Percentiles rank a stretch among this genome's conserved stretches.
These are phyloP conservation scores for Aspergillus pseudoglaucus DNA, from an alignment of 2,329 filamentous ascomycete genomes.

Conservation along the genomic window DNA sequence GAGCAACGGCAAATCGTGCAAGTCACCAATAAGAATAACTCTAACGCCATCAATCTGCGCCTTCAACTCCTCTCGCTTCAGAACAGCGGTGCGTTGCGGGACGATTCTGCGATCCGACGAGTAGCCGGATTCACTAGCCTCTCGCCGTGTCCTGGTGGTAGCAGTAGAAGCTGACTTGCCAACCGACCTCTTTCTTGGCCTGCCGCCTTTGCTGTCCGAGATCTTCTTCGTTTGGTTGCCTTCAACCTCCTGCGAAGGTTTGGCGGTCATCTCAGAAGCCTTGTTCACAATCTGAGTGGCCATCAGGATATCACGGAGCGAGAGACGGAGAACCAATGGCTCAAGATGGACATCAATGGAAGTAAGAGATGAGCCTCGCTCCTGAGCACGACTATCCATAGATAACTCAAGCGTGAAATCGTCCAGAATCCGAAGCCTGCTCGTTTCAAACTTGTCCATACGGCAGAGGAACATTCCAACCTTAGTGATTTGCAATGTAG, in stretches of 20 bases:
- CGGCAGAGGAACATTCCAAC: constrained; percentile 97
- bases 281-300: constrained; percentile 88
- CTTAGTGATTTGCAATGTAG: constrained; percentile 87
- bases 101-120: constrained; percentile 29
- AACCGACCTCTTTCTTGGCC: constrained; percentile 44
- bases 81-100: constrained; percentile 44
- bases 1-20: constrained; percentile 90
- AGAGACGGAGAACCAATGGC: constrained; percentile 82
- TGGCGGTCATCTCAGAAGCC: constrained; percentile 73
- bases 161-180: constrained; percentile 38
- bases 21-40: constrained; percentile 87
- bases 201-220: constrained; percentile 34
- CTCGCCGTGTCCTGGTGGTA: constrained; percentile 39
- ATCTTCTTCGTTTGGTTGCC: constrained; percentile 51
- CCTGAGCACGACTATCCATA: constrained; percentile 65
- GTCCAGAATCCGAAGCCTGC: constrained; percentile 83
- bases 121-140: constrained; percentile 35
- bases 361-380: constrained; percentile 55
- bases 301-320: constrained; percentile 87
- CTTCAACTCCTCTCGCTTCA: constrained; percentile 73
- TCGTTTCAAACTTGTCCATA: constrained; percentile 96
- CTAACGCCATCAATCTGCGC: constrained; percentile 81
- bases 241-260: constrained; percentile 40
- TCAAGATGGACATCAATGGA: constrained; percentile 85
- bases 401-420: constrained; percentile 91